Evolutionary conservation across 352 stramenopile genomes (phyloP).

Genomic region (Phytophthora tentaculata): DNA sequence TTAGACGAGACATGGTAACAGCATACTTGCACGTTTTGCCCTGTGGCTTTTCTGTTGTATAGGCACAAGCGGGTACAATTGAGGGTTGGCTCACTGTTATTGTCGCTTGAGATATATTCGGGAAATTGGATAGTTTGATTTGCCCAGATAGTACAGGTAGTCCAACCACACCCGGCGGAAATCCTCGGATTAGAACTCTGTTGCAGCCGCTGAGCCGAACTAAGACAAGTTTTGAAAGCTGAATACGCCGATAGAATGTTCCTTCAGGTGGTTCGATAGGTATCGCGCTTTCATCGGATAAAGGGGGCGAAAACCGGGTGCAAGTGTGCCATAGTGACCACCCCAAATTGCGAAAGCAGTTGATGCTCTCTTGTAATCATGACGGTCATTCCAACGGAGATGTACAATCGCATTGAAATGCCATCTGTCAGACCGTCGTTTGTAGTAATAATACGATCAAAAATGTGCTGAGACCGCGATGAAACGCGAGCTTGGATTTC

Average conservation of each 20-base stretch:
- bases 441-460: background rate
- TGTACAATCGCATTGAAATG: background rate
- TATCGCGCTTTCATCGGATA: background rate
- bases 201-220: no score
- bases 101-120: slow-evolving; percentile 1
- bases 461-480: background rate
- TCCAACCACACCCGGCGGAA: background rate
- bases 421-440: background rate
- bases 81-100: background rate
- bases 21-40: background rate
- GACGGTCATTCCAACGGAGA: background rate
- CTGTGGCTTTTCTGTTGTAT: slow-evolving; percentile 1
- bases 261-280: background rate
- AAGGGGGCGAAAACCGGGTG: background rate
- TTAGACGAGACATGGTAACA: background rate
- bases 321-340: background rate
- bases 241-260: no score
- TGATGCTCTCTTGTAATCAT: slow-evolving; percentile 2
- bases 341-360: background rate
- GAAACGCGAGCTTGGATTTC: no score
- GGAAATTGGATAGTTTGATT: background rate
- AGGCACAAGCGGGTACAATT: slow-evolving; percentile 4
- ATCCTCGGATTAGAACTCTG: background rate
- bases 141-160: background rate
- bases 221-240: no score